Evolutionary conservation across 2,329 filamentous ascomycete genomes (phyloP).

Genomic region (Parastagonospora avenae): DNA sequence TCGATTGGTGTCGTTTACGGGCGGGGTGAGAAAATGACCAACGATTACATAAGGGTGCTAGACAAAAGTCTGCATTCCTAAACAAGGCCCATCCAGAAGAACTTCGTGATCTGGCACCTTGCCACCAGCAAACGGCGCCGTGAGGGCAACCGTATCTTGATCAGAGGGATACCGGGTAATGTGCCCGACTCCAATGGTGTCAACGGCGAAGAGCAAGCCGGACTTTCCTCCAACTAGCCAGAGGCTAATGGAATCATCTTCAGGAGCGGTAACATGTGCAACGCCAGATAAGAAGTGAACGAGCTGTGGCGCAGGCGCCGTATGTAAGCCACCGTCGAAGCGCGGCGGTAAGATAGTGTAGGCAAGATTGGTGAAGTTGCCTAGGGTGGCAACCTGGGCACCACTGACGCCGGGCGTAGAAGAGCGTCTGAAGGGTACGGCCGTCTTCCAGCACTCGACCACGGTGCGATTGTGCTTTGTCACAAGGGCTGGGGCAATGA

Average conservation of each 20-base stretch:
- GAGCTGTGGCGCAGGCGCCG: conserved; percentile 40
- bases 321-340: conserved; percentile 42
- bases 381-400: conserved; percentile 23
- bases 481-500: conserved; percentile 41
- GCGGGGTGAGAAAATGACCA: too few species aligned
- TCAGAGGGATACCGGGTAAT: conserved; percentile 40
- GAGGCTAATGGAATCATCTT: conserved; percentile 23
- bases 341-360: conserved; percentile 41
- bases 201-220: conserved; percentile 39
- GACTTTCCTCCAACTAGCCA: conserved; percentile 42
- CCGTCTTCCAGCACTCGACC: conserved; percentile 45
- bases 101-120: conserved; percentile 27
- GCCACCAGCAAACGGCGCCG: conserved; percentile 34
- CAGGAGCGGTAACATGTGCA: conserved; percentile 39
- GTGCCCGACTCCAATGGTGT: conserved; percentile 40
- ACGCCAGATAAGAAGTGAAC: conserved; percentile 42
- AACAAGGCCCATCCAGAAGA: conserved; percentile 17
- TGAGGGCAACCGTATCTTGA: conserved; percentile 32
- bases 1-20: too few species aligned
- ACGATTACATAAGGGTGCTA: not conserved
- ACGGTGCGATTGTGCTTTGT: conserved; percentile 39
- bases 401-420: conserved; percentile 34
- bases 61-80: conserved; percentile 11
- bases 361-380: conserved; percentile 27
- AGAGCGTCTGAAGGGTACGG: conserved; percentile 29